Percentiles rank a stretch among this genome's conserved stretches.
Conservation (phyloP, 257 asterid species). For the Osmanthus fragrans region DNA sequence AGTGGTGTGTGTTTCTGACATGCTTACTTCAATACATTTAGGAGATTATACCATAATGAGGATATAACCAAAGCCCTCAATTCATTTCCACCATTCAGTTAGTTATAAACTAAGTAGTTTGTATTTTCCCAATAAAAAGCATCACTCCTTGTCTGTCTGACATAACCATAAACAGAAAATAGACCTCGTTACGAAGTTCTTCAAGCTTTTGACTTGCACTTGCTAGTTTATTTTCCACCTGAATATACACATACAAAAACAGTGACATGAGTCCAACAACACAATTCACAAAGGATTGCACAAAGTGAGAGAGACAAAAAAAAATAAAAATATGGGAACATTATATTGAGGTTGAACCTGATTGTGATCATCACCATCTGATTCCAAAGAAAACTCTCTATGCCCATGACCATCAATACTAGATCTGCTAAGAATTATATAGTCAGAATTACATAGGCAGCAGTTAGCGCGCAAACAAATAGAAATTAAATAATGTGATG, state of each 20-base stretch:
- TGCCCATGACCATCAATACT: constrained; percentile 45
- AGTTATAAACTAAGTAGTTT: neutral
- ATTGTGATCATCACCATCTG: constrained; percentile 44
- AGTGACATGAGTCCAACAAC: constrained; percentile 10
- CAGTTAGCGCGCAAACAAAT: constrained; percentile 21
- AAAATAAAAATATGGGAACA: constrained; percentile 10
- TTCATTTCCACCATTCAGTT: neutral
- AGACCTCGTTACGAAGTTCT: constrained; percentile 71
- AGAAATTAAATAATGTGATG: constrained; percentile 15
- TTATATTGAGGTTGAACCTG: constrained; percentile 48
- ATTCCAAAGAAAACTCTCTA: constrained; percentile 59
- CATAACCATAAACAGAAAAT: constrained; percentile 14
- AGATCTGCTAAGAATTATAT: constrained; percentile 44
- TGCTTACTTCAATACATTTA: neutral
- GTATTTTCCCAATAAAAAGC: constrained; percentile 6
- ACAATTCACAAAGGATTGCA: neutral
- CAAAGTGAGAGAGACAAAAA: neutral
- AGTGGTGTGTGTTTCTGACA: neutral
- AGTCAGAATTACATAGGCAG: constrained; percentile 22
- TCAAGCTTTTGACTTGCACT: constrained; percentile 59
- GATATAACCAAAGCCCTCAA: constrained; percentile 5
- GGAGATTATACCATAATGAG: neutral
- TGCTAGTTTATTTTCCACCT: constrained; percentile 51
- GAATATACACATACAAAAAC: constrained; percentile 26
- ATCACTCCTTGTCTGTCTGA: constrained; percentile 9